Conservation (phyloP, 2,329 filamentous ascomycete species). For the Ophiostoma sp. region DNA sequence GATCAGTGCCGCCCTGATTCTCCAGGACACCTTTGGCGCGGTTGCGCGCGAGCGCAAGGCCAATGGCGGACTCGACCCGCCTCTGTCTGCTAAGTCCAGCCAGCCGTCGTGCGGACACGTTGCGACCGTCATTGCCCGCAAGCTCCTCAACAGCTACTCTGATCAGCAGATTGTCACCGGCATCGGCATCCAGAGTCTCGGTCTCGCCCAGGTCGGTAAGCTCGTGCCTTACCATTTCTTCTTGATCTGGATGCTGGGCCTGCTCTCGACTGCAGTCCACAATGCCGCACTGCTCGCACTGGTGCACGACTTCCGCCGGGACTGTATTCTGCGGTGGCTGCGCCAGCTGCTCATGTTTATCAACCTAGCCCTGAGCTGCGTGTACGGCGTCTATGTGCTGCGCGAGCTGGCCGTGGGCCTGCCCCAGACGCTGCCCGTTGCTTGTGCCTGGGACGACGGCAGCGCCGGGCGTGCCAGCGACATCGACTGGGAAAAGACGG, state of each 20-base stretch:
- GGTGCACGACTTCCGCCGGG: slow-evolving; percentile 59
- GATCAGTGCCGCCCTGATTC: slow-evolving; percentile 51
- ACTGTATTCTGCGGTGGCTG: slow-evolving; percentile 62
- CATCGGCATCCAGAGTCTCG: slow-evolving; percentile 62
- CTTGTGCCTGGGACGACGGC: slow-evolving; percentile 50
- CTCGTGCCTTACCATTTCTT: slow-evolving; percentile 66
- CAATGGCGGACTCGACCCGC: slow-evolving; percentile 7
- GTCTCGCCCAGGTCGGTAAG: slow-evolving; percentile 52
- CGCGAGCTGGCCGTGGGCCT: slow-evolving; percentile 49
- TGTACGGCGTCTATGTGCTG: slow-evolving; percentile 53
- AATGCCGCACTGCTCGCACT: slow-evolving; percentile 60
- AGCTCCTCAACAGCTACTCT: slow-evolving; percentile 59
- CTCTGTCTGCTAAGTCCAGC: slow-evolving; percentile 31
- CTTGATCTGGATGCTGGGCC: slow-evolving; percentile 62
- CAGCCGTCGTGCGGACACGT: background rate
- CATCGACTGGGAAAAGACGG: slow-evolving; percentile 25
- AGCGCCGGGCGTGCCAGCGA: slow-evolving; percentile 24
- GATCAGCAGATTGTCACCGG: slow-evolving; percentile 65
- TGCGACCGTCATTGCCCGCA: slow-evolving; percentile 46
- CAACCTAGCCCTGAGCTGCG: slow-evolving; percentile 54
- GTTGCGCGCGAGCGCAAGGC: slow-evolving; percentile 33
- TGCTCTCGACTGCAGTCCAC: slow-evolving; percentile 61
- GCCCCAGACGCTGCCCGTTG: slow-evolving; percentile 49
- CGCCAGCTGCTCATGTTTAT: slow-evolving; percentile 61
- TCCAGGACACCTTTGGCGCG: slow-evolving; percentile 43